Conservation (phyloP, 345 rosid genomes). For the Angophora floribunda region DNA sequence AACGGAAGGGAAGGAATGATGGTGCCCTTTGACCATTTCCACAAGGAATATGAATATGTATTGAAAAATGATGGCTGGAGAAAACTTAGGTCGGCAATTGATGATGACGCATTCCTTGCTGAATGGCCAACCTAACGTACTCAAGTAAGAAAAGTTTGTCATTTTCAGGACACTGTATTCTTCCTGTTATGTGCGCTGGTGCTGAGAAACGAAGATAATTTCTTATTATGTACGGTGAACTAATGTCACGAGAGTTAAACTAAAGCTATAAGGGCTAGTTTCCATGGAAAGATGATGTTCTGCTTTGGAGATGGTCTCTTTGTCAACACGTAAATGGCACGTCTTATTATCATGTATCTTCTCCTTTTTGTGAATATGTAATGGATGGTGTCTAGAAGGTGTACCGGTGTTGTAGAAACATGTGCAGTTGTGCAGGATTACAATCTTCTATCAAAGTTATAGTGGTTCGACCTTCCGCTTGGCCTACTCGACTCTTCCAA, state of each 20-base stretch:
- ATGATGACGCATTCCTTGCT: not conserved
- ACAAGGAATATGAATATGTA: not conserved
- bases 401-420: too few relatives aligned
- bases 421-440: too few relatives aligned
- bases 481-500: too few relatives aligned
- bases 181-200: not conserved
- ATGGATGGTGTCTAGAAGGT: too few relatives aligned
- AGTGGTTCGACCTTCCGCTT: too few relatives aligned
- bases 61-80: not conserved
- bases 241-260: not conserved
- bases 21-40: not conserved
- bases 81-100: not conserved
- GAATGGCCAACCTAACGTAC: not conserved
- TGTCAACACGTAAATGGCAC: too few relatives aligned
- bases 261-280: not conserved
- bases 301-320: too few relatives aligned
- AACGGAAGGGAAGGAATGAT: not conserved
- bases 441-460: too few relatives aligned
- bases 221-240: not conserved
- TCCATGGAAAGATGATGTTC: too few relatives aligned
- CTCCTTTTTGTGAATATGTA: too few relatives aligned
- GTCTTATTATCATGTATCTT: too few relatives aligned
- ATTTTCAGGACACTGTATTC: not conserved
- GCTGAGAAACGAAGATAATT: not conserved
- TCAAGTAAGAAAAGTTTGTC: not conserved